Conservation (phyloP, 768 basidiomycete genomes). For the Amanita rubescens region DNA sequence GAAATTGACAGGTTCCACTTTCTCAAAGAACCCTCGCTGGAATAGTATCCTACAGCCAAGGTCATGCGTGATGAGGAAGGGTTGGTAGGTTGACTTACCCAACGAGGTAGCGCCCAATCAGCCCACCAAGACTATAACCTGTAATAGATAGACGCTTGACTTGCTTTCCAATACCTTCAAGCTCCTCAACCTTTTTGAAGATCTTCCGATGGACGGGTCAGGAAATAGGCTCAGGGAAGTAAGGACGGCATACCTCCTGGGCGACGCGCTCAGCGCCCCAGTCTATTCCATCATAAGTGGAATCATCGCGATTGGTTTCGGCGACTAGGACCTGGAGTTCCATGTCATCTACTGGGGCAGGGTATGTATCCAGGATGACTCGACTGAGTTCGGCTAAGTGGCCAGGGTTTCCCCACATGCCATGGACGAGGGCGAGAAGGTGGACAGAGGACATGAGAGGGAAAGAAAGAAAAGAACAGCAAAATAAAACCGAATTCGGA, state of each 20-base stretch:
- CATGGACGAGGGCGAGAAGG: slow-evolving; percentile 46
- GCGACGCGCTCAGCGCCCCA: slow-evolving; percentile 79
- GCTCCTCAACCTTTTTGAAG: slow-evolving; percentile 41
- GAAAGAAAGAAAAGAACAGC: no score
- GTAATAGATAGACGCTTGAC: slow-evolving; percentile 68
- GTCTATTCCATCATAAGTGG: slow-evolving; percentile 79
- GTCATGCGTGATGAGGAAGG: slow-evolving; percentile 18
- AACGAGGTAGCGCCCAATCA: slow-evolving; percentile 21
- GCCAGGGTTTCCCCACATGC: slow-evolving; percentile 78
- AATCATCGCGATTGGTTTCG: slow-evolving; percentile 55
- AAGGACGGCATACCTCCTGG: slow-evolving; percentile 48
- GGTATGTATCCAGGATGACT: slow-evolving; percentile 39
- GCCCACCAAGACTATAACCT: slow-evolving; percentile 78
- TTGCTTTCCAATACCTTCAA: slow-evolving; percentile 44
- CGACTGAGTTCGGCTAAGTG: slow-evolving; percentile 56
- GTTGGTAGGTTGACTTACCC: slow-evolving; percentile 51
- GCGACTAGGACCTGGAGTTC: slow-evolving; percentile 57
- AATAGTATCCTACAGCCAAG: slow-evolving; percentile 43
- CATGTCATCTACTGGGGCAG: slow-evolving; percentile 26
- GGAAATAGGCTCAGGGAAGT: background rate
- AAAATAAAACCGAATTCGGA: no score
- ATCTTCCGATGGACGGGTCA: slow-evolving; percentile 35
- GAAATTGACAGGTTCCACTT: slow-evolving; percentile 70
- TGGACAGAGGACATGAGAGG: slow-evolving; percentile 19
- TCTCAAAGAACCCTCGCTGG: slow-evolving; percentile 64